Base-by-base conservation (phyloP, 495 filamentous ascomycete species). In the Aspergillus nanangensis region DNA sequence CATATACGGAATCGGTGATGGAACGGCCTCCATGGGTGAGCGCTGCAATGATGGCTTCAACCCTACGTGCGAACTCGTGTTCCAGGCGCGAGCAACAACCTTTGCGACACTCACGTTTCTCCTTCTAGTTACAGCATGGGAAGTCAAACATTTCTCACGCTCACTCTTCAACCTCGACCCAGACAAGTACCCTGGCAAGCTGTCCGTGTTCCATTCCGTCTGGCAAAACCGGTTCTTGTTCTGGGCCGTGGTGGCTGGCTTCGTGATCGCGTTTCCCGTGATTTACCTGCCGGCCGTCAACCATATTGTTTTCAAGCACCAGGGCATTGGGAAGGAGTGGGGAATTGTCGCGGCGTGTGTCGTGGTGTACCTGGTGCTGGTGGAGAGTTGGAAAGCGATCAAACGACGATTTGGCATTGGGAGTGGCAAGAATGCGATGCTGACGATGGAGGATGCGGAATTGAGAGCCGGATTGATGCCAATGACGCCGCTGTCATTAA, bases 31-130 rank as follows among this genome's bases (percentile, higher is more conserved):
- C 36, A 73, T 90, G 5, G 86, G 86, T 33, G 38, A 48, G 8
- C 74, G 84, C 47, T 90, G 86, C 70, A 90, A 90, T 61, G 65
- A 75, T 29, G 47, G 50, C 9, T 83, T 75, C 54, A 69, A 69
- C 5, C 62, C 70, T 0, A 62, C 40, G 25, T 90, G 86, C 63
- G 65, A 67, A 0, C 65, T 75, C 9, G 84, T 88, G 1, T 90
- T 87, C 66, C 83, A 84, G 20, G 88, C 87, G 13, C 77, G 88
- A 11, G 84, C 86, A 1, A 83, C 88, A 23, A 81, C 82, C 7
- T 94, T 90, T 52, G 84, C 81, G 13, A 84, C 82, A 36, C 72
- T 90, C 14, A 89, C 86, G 0, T 90, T 83, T 71, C 67, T 87
- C 34, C 76, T 87, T 17, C 77, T 89, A 5, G 73, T 89, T 52